These are phyloP conservation scores for Sclerotinia sclerotiorum DNA, from an alignment of 2,329 filamentous ascomycete genomes.

Conservation along the genomic window DNA sequence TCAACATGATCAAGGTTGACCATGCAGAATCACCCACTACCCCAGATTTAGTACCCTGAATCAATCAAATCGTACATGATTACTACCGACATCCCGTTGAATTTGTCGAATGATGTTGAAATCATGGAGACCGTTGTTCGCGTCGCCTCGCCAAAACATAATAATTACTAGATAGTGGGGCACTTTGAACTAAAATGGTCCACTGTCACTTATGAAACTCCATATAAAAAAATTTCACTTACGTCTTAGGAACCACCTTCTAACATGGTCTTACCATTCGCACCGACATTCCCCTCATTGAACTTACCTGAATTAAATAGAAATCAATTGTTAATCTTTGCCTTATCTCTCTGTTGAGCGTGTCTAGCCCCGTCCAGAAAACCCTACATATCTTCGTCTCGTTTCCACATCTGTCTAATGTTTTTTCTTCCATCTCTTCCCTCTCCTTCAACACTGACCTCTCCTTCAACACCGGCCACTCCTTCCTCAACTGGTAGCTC, in stretches of 20 bases:
- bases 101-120: not conserved
- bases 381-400: constrained; percentile 18
- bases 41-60: constrained; percentile 18
- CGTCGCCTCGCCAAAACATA: constrained; percentile 21
- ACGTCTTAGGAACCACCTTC: constrained; percentile 18
- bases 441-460: not conserved
- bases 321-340: constrained; percentile 21
- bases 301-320: constrained; percentile 19
- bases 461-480: constrained; percentile 1
- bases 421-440: not conserved
- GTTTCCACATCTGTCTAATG: not conserved
- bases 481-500: constrained; percentile 1
- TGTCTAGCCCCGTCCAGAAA: constrained; percentile 9
- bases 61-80: not conserved
- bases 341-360: constrained; percentile 18
- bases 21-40: constrained; percentile 14
- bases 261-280: constrained; percentile 12
- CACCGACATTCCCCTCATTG: constrained; percentile 5
- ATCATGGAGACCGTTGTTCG: constrained; percentile 5
- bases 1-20: constrained; percentile 1
- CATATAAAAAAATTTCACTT: constrained; percentile 11
- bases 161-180: constrained; percentile 5
- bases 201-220: constrained; percentile 16
- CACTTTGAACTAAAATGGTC: not conserved
- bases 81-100: not conserved